Evolutionary conservation across 192 early-diverging fungal species (phyloP).

Genomic region (Chytriomyces confervae): DNA sequence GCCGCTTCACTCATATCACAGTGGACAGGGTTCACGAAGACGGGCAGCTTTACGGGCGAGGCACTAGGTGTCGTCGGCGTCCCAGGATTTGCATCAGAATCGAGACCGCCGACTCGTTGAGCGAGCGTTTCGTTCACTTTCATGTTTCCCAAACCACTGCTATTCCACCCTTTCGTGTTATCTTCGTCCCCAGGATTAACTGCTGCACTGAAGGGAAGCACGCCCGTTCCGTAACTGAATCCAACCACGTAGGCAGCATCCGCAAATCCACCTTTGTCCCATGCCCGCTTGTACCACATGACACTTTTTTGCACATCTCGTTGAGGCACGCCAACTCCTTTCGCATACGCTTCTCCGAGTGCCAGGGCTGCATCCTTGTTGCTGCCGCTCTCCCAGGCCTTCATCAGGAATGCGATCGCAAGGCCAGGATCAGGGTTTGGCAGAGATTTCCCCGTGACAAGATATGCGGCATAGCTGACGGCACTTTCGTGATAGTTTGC

Average conservation of each 20-base stretch:
- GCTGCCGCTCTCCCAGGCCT: conserved; percentile 27
- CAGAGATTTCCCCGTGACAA: conserved; percentile 21
- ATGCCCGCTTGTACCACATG: conserved; percentile 36
- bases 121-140: conserved; percentile 22
- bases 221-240: conserved; percentile 27
- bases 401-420: conserved; percentile 32
- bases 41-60: background rate
- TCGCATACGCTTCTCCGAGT: conserved; percentile 32
- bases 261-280: conserved; percentile 27
- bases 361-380: conserved; percentile 37
- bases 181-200: conserved; percentile 29
- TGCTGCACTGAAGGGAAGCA: conserved; percentile 29
- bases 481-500: conserved; percentile 29
- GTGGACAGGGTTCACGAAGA: conserved; percentile 16
- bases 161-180: conserved; percentile 19
- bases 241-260: conserved; percentile 37
- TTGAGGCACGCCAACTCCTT: conserved; percentile 28
- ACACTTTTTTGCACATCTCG: conserved; percentile 33
- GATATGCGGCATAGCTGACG: conserved; percentile 30
- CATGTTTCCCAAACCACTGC: conserved; percentile 21
- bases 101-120: background rate
- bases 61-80: background rate
- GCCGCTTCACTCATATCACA: conserved; percentile 13
- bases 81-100: background rate
- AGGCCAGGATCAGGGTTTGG: conserved; percentile 20